Percentiles rank a stretch among this genome's conserved stretches.
phyloP scores from a whole-genome alignment of 768 basidiomycete species.

The Phallus indusiatus region DNA sequence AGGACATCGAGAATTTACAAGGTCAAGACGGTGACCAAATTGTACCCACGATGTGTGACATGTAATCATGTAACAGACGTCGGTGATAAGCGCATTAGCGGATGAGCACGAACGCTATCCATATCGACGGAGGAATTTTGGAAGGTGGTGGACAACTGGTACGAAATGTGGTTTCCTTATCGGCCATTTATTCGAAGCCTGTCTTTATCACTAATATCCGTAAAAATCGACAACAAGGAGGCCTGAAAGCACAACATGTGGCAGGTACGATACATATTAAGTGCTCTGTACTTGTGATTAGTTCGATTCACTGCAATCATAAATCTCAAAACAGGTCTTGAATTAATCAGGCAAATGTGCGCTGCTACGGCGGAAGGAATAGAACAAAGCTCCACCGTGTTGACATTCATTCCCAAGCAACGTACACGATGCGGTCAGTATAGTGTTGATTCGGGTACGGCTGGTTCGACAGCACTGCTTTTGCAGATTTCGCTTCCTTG shows the following conservation, averaged over 20 bases:
- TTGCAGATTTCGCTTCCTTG: constrained; percentile 66
- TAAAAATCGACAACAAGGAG: constrained; percentile 45
- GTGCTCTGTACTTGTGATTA: neutral
- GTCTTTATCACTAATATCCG: constrained; percentile 56
- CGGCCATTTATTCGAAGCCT: constrained; percentile 54
- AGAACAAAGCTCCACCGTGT: constrained; percentile 37
- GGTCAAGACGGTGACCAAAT: too few species aligned
- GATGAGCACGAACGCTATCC: neutral
- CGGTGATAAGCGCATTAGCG: too few species aligned
- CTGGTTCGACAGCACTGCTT: constrained; percentile 62
- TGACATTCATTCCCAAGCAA: constrained; percentile 48
- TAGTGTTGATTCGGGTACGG: constrained; percentile 44
- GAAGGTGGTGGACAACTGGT: constrained; percentile 66
- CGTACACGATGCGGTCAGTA: constrained; percentile 32
- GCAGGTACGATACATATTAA: constrained; percentile 36
- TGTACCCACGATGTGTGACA: neutral
- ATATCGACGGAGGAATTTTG: constrained; percentile 35
- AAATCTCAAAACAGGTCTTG: constrained; percentile 39
- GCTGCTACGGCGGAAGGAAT: constrained; percentile 46
- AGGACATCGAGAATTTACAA: neutral
- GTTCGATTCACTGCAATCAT: neutral
- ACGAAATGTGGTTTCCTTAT: constrained; percentile 56
- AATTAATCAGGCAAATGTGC: constrained; percentile 54
- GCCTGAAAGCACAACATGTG: constrained; percentile 64
- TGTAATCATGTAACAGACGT: neutral